A percentile compares a stretch with the other conserved stretches of the same genome.
Conservation (phyloP, 2,329 filamentous ascomycete genomes). For the Colletotrichum orbiculare region DNA sequence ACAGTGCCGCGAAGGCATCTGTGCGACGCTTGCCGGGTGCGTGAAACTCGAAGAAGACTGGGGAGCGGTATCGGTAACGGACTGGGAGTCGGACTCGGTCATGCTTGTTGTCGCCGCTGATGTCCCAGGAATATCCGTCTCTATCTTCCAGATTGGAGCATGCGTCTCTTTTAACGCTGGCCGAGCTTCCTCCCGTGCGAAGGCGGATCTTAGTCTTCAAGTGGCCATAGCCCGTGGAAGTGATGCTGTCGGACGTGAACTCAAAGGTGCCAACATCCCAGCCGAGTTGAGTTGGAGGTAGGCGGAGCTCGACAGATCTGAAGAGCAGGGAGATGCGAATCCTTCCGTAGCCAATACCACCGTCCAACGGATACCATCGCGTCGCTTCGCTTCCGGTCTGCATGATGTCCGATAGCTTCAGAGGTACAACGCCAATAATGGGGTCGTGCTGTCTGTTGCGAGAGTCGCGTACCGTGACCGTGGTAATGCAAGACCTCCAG, state of each 20-base stretch:
- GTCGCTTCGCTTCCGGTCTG: constrained; percentile 88
- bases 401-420: constrained; percentile 89
- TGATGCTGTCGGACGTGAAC: constrained; percentile 78
- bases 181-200: constrained; percentile 86
- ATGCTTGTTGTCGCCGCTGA: constrained; percentile 54
- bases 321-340: constrained; percentile 90
- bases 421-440: constrained; percentile 89
- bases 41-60: constrained; percentile 89
- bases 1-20: constrained; percentile 82
- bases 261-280: constrained; percentile 98
- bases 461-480: constrained; percentile 87
- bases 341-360: constrained; percentile 91
- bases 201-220: constrained; percentile 80
- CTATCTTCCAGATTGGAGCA: constrained; percentile 70
- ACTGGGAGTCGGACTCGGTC: constrained; percentile 80
- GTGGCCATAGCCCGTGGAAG: constrained; percentile 70
- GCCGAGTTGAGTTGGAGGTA: constrained; percentile 87
- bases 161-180: constrained; percentile 71
- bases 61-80: constrained; percentile 89
- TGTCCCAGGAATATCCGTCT: constrained; percentile 61
- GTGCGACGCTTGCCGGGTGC: constrained; percentile 74
- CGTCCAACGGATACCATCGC: constrained; percentile 95
- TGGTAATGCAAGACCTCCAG: constrained; percentile 89
- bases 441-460: constrained; percentile 94
- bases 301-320: constrained; percentile 85